Evolutionary conservation across 495 filamentous ascomycete species (phyloP).

Genomic region (Emericellopsis terricola): DNA sequence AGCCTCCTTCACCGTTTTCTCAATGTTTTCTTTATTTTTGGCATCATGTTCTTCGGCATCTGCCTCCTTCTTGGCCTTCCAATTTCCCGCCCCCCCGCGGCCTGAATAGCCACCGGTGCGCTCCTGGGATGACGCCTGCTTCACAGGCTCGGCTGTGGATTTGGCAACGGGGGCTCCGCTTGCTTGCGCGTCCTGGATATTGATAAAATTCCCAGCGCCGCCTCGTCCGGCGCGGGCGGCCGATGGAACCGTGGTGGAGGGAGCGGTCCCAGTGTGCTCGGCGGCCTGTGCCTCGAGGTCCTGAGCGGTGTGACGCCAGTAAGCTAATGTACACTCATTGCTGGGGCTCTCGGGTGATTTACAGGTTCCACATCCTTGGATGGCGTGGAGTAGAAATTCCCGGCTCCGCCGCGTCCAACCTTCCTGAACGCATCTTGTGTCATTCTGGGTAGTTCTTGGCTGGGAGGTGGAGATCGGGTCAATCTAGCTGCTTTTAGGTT

Average conservation of each 20-base stretch:
- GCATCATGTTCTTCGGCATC: constrained; percentile 9
- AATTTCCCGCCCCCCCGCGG: constrained; percentile 44
- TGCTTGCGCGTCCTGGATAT: no score
- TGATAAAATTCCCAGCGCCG: constrained; percentile 41
- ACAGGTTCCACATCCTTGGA: not conserved
- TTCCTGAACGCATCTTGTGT: constrained; percentile 11
- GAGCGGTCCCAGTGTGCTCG: constrained; percentile 4
- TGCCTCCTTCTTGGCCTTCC: constrained; percentile 24
- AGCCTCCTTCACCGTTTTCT: constrained; percentile 20
- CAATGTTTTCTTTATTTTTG: constrained; percentile 15
- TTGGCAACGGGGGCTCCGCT: constrained; percentile 6
- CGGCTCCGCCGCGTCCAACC: constrained; percentile 39
- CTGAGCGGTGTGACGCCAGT: no score
- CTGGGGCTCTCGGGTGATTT: no score
- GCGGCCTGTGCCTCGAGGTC: constrained; percentile 26
- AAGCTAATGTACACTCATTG: no score
- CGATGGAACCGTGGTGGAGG: constrained; percentile 5
- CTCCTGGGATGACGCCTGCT: constrained; percentile 4
- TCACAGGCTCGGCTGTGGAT: constrained; percentile 6
- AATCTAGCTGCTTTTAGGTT: no score
- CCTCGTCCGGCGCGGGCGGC: constrained; percentile 34
- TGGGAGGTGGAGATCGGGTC: no score
- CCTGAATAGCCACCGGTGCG: constrained; percentile 19
- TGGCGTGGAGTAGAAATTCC: constrained; percentile 26
- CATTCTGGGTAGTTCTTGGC: no score